Percentiles rank a stretch among this genome's conserved stretches.
Conservation (phyloP, 495 filamentous ascomycete genomes). For the Cladorrhinum samala region DNA sequence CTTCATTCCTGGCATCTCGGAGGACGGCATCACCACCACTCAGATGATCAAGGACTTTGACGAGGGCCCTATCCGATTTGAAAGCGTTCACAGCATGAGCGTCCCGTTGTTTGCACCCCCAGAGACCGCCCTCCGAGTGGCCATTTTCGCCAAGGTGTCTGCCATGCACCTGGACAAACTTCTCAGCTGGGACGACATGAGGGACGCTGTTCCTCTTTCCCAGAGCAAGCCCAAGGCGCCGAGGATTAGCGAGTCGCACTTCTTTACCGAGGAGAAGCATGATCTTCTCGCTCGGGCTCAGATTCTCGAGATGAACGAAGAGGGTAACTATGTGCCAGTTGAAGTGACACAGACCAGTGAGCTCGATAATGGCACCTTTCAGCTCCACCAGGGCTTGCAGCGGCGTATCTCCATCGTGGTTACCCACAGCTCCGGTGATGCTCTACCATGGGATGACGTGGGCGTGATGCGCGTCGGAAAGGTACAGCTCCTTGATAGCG, state of each 20-base stretch:
- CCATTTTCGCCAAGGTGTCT: constrained; percentile 86
- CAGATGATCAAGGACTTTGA: constrained; percentile 93
- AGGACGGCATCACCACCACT: constrained; percentile 88
- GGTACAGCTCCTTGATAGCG: constrained; percentile 74
- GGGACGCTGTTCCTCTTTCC: constrained; percentile 55
- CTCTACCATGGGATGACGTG: constrained; percentile 80
- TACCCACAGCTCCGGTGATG: constrained; percentile 82
- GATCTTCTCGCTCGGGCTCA: constrained; percentile 85
- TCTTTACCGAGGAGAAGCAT: constrained; percentile 86
- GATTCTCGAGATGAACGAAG: constrained; percentile 84
- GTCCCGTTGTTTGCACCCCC: constrained; percentile 78
- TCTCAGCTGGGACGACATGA: constrained; percentile 98
- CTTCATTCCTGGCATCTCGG: constrained; percentile 86
- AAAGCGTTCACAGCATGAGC: constrained; percentile 98
- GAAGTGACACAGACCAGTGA: constrained; percentile 82
- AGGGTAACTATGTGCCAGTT: constrained; percentile 84
- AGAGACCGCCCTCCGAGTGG: constrained; percentile 73
- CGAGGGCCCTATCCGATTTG: constrained; percentile 88
- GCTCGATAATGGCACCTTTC: constrained; percentile 79
- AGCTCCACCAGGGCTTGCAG: constrained; percentile 93
- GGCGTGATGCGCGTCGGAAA: constrained; percentile 66
- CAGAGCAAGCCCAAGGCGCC: constrained; percentile 58
- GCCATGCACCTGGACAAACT: constrained; percentile 95
- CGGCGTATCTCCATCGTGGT: constrained; percentile 79
- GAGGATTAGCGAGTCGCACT: constrained; percentile 83